Base-by-base conservation (phyloP, 352 stramenopile species). In the Thraustochytrium sp. region DNA sequence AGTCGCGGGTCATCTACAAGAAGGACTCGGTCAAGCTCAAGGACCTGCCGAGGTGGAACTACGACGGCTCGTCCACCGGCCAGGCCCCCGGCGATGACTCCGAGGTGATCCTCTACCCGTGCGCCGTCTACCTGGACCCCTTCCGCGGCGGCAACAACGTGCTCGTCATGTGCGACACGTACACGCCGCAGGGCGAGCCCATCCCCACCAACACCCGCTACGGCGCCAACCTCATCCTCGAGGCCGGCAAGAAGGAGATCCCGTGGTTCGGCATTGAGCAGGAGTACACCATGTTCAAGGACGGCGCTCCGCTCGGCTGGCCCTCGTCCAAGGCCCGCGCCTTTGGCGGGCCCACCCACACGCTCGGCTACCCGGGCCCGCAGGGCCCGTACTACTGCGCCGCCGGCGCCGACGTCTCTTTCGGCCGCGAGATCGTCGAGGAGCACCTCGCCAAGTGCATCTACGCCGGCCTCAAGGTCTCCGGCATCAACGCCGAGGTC, bases 191-290 rank as follows among this genome's bases (percentile, higher is more conserved):
- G 85, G 91, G 93, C 83, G 94, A 93, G 64, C 91, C 94, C 44
- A 92, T 97, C 73, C 87, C 91, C 73, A 95, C 94, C 85, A 98
- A 98, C 89, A 95, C 90, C 42, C 92, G 94, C 85, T 90, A 89
- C 72, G 59, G 89, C 29, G 75, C 75, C 5, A 18, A 8, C 3
- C 29, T 8, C 21, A 54, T 82, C 13, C 13, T 76, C 13, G 64
- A 76, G 37, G 18, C 16, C 18, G 94, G 98, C 89, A 64, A 63
- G 53, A 75, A 76, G 64, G 11, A 61, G 9, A n/a, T 18, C 9
- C 92, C 92, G 21, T 98, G 95, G 94, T 98, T 98, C 87, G 95
- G 95, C 73, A 92, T 98, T 86, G 95, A 98, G 90, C 95, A 98
- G 90, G 95, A 98, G 90, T 97, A 97, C 91, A 97, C 93, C 40